Base-by-base conservation (phyloP, 495 filamentous ascomycete species). In the Penicillium roqueforti region DNA sequence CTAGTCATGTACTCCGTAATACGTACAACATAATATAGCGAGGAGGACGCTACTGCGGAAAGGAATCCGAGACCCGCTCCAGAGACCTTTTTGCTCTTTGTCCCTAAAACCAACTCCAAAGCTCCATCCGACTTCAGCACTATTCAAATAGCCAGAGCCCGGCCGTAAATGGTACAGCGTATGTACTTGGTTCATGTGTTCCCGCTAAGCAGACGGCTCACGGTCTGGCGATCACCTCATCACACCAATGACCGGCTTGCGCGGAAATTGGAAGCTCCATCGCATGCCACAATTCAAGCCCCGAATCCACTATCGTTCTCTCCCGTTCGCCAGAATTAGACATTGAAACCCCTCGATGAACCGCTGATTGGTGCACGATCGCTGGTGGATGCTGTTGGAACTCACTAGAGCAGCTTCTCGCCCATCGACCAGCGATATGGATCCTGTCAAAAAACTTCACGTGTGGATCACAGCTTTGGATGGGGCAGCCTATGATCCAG, bases 201-300 rank as follows among this genome's bases (percentile, higher is more conserved):
- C 45, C 59, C 59, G 41, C 38, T 54, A 50, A 52, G 42, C 55
- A 47, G 54, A 45, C 40, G 62, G 25, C 32, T 56, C 60, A 57
- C 54, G 49, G 47, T 38, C 43, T 56, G 60, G 47, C 64, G 61
- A 67, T 67, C 64, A 51, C 49, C 20, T 53, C 56, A 28, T 62
- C 54, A 58, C 61, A 56, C 64, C 64, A 67, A 67, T 67, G 40
- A 44, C 14, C 8, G 38, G 34, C 28, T 16, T 43, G 13, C 4
- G n/a, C 44, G 61, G 61, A 67, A 65, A 67, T 67, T 64, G 54
- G 56, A 52, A 40, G 37, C 58, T 56, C 61, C 61, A 56, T 58
- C 48, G 28, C 13, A 42, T 53, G 43, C 28, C 52, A 59, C 6
- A 43, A 34, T 49, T 38, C 29, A 36, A 29, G 22, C 39, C 39